Evolutionary conservation across 2,329 filamentous ascomycete genomes (phyloP).

Genomic region (Pseudogymnoascus sp.): DNA sequence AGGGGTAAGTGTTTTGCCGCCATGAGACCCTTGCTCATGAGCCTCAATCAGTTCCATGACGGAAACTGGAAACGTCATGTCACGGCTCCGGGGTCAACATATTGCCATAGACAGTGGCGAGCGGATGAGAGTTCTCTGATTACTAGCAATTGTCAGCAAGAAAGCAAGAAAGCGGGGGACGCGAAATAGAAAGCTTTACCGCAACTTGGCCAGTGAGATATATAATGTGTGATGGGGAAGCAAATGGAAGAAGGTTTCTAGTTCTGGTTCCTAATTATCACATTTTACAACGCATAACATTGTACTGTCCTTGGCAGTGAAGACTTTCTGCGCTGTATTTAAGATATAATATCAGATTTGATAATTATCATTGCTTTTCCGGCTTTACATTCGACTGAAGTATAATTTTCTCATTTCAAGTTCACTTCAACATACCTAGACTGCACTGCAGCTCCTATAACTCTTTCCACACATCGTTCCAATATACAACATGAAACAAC

Average conservation of each 20-base stretch:
- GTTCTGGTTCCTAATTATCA: neutral
- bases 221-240: neutral
- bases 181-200: neutral
- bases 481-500: neutral
- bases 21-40: neutral
- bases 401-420: neutral
- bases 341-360: neutral
- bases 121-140: neutral
- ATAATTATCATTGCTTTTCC: neutral
- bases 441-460: neutral
- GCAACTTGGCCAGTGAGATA: neutral
- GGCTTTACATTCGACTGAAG: neutral
- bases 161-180: slow-evolving; percentile 4
- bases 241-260: neutral
- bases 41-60: neutral
- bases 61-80: neutral
- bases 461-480: neutral
- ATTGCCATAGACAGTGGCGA: neutral
- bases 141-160: neutral
- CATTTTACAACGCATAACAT: neutral
- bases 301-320: neutral
- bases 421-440: neutral
- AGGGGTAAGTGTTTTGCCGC: neutral
- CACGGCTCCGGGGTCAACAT: neutral
- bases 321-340: neutral